Evolutionary conservation across 176 grass and related monocot genomes (phyloP), one percentile per base, ranked within the genome.

Genomic region (Themeda triandra): DNA sequence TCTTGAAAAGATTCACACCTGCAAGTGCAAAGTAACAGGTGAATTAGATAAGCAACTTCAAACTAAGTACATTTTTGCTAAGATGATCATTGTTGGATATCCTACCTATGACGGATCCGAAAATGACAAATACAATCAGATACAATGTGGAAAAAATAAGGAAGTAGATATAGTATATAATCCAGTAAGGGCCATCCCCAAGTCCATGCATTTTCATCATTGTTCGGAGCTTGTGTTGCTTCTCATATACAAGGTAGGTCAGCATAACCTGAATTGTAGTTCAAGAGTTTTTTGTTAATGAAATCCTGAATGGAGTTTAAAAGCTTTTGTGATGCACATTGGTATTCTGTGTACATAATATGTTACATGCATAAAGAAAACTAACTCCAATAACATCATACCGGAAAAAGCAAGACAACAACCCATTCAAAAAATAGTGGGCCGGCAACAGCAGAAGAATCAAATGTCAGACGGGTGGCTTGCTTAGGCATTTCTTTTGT

Each of bases 151-250:
- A 98, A 21, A 98, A 86, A 75, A 89, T 72, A 71, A 98, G 86
- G 72, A 98, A 98, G 79, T 98, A 98, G 13, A 80, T 76, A 32
- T 98, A 98, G 58, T 92, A 95, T 82, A 98, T 98, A 67, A 93
- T 76, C 95, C 95, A 98, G 75, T 98, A 98, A 44, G 95, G 95
- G 25, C 82, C 92, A 77, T 98, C 87, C 60, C 90, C 92, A 71
- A 98, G 91, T 42, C 95, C 95, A 41, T 98, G 91, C 95, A 98
- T 93, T 89, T 98, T 98, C 95, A 98, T 98, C 92, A 98, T 98
- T 80, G 88, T 95, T 76, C 92, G 88, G 45, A 93, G 87, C 80
- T 98, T 98, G 72, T 98, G 91, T 88, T 98, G 95, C 82, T 94
- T 98, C 87, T 98, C 95, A 51, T 95, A 95, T 44, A 95, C 90